Base-by-base conservation (phyloP, 148 eudicot species). In the Amaranthus cruentus region DNA sequence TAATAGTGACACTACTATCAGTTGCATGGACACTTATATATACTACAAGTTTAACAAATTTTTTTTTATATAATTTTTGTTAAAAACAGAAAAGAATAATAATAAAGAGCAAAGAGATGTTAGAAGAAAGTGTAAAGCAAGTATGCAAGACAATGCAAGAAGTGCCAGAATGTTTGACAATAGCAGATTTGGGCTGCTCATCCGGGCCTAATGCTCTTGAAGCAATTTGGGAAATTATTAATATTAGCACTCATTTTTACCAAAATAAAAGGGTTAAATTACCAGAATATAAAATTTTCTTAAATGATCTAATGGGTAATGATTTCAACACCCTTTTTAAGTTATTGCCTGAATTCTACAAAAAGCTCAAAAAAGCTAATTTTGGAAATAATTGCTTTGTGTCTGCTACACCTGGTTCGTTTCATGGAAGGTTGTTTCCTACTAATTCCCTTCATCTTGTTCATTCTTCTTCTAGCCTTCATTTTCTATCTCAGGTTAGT, bases 381-480 rank as follows among this genome's bases (percentile, higher is more conserved):
- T 46, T 46, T 46, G 69, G 18, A 43, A 4, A 6, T 28, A 28
- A 28, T 6, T 10, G 3, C 4, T 66, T 10, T 43, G 47, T 66
- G 3, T 46, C 69, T 48, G 69, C 3, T 9, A 66, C 47, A 43
- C 52, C 69, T 6, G 69, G 52, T 11, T 66, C 69, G 0, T 66
- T 66, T 43, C 13, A 66, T 66, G 69, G 53, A 48, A 44, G 51
- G 51, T 47, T 46, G 21, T 66, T 66, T 66, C 69, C 69, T 2
- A 66, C 2, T 5, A 47, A 66, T 48, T 44, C 38, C 38, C 38
- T 66, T 66, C 69, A 66, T 66, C 21, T 66, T 66, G 69, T 66
- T 66, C 69, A 66, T 66, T n/a, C 69, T 66, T 66, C 69, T 14
- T 46, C 69, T 66, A 66, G 69, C 9, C 6, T 66, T 3, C 69